A percentile compares a stretch with the other conserved stretches of the same genome.
phyloP scores from a whole-genome alignment of 2,329 filamentous ascomycete genomes.

The Didymella glomerata region DNA sequence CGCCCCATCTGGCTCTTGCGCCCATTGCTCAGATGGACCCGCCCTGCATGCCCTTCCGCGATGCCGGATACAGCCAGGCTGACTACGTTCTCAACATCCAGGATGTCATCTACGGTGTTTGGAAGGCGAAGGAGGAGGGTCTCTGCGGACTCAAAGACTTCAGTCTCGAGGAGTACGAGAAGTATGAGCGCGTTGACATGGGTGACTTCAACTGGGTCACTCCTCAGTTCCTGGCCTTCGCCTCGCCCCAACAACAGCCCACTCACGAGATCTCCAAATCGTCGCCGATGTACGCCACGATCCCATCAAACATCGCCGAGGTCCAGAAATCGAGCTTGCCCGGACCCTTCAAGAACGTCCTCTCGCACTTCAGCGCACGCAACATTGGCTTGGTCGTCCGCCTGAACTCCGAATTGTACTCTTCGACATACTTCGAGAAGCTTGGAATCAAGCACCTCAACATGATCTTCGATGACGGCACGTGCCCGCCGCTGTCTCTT shows the following conservation, averaged over 20 bases:
- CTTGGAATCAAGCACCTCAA: constrained; percentile 95
- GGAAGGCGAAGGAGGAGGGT: constrained; percentile 97
- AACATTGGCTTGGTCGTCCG: constrained; percentile 94
- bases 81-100: constrained; percentile 96
- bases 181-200: constrained; percentile 93
- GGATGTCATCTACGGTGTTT: constrained; percentile 97
- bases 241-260: constrained; percentile 87
- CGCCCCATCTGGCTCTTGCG: constrained; percentile 91
- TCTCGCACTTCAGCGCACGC: constrained; percentile 85
- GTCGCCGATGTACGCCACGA: constrained; percentile 74
- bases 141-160: constrained; percentile 93
- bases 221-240: constrained; percentile 93
- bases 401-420: constrained; percentile 95
- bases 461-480: constrained; percentile 99
- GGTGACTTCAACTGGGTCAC: constrained; percentile 99
- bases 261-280: constrained; percentile 74
- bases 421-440: constrained; percentile 94
- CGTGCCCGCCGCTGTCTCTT: constrained; percentile 86
- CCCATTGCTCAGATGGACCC: constrained; percentile 97
- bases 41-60: constrained; percentile 97
- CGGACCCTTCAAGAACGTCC: constrained; percentile 92
- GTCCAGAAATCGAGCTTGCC: constrained; percentile 77
- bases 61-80: constrained; percentile 97
- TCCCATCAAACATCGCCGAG: constrained; percentile 79
- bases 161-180: constrained; percentile 96